Base-by-base conservation (phyloP, 2,329 filamentous ascomycete genomes). In the Leptographium procerum region DNA sequence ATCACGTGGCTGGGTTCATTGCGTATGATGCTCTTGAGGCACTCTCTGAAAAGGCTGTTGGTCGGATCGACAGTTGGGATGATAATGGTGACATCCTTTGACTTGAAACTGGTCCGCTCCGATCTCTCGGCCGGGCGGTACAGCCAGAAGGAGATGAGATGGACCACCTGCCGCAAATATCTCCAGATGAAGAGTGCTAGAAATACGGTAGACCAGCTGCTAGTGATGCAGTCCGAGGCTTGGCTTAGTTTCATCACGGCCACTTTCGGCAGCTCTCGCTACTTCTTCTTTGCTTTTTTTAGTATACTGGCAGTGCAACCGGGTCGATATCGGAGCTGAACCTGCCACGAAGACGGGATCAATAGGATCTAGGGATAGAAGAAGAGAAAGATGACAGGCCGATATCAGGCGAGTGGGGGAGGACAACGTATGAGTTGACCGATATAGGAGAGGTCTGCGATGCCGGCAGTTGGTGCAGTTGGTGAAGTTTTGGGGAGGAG, bases 31-130 rank as follows among this genome's bases (percentile, higher is more conserved):
- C 71, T 72, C 0, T 58, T 51, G 3, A 81, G 59, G 56, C 75
- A 77, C 16, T 71, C 69, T 0, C 61, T 52, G 57, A 83, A 80
- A 22, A 72, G 69, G 0, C 51, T 55, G 13, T 72, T 71, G 0
- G 63, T 55, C 0, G 78, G 76, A 14, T 77, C 73, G 3, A 80
- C 69, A 0, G 79, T 83, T 0, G 80, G 77, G 2, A 83, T 65
- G 52, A 83, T 70, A 24, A 82, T 74, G 0, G 78, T 79, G 55
- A 76, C 74, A 43, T 83, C 75, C 1, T 59, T 55, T 3, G 19
- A 63, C 7, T 60, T 64, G 60, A 73, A 72, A 0, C 55, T 64
- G 0, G 76, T 73, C 3, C 67, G 63, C 0, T 22, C 29, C 0
- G 61, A 64, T 0, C 69, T 59, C 0, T 66, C 62, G 0, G 68